These are phyloP conservation scores for Asclepias syriaca DNA, from an alignment of 257 asterid species.

Conservation along the genomic window DNA sequence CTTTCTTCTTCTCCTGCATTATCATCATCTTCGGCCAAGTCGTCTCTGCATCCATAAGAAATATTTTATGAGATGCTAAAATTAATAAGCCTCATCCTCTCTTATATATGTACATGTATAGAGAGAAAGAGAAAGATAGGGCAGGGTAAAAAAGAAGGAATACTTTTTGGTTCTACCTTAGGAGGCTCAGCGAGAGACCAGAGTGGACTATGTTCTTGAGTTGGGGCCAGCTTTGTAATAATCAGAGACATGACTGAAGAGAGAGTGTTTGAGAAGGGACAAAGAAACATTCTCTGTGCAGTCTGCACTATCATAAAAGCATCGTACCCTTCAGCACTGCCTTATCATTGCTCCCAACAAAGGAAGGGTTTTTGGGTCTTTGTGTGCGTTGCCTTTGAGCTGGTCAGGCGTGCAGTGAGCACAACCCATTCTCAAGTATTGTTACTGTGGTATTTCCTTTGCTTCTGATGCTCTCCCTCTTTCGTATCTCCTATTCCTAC, in stretches of 20 bases:
- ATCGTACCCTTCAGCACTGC: conserved; percentile 15
- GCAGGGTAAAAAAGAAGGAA: background rate
- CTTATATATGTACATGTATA: conserved; percentile 19
- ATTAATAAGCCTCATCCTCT: conserved; percentile 25
- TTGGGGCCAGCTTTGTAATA: conserved; percentile 36
- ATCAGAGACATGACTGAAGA: conserved; percentile 38
- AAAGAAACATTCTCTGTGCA: conserved; percentile 59
- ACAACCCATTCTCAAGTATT: background rate
- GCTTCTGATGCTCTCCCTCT: background rate
- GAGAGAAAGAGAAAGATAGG: background rate
- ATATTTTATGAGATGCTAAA: background rate
- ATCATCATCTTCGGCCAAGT: conserved; percentile 11
- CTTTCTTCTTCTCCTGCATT: conserved; percentile 37
- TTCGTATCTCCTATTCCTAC: background rate
- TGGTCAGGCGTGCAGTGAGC: conserved; percentile 21
- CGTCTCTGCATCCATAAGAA: background rate
- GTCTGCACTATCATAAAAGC: conserved; percentile 24
- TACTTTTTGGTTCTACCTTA: background rate
- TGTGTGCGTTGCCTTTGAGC: conserved; percentile 4
- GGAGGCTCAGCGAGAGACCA: background rate
- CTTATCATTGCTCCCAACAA: conserved; percentile 41
- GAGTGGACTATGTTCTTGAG: conserved; percentile 8
- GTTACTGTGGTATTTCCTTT: background rate
- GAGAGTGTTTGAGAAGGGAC: conserved; percentile 38
- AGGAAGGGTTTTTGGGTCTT: background rate